A percentile compares a stretch with the other conserved stretches of the same genome.
Conservation (phyloP, 306 rosid species). For the Citrullus colocynthis region DNA sequence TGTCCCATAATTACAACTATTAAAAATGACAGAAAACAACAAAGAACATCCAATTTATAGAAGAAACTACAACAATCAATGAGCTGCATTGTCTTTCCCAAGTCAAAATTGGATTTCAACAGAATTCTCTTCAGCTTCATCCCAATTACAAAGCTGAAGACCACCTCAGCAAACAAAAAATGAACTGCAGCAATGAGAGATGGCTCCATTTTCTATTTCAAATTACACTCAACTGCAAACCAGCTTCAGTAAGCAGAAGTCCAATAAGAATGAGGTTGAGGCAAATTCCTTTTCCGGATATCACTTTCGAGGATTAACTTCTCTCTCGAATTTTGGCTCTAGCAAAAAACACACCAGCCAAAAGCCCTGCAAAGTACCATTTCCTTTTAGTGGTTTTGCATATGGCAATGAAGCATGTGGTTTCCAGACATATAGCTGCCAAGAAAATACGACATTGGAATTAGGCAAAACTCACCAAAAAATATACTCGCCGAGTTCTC, state of each 20-base stretch:
- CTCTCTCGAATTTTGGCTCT: slow-evolving; percentile 84
- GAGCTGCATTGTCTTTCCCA: not conserved
- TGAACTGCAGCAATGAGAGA: not conserved
- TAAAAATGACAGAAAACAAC: not conserved
- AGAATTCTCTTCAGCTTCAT: not conserved
- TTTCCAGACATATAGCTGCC: not conserved
- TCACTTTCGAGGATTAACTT: slow-evolving; percentile 29
- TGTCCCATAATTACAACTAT: not conserved
- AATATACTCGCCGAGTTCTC: slow-evolving; percentile 86
- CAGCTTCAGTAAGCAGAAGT: not conserved
- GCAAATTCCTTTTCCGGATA: not conserved
- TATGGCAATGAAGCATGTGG: slow-evolving; percentile 5
- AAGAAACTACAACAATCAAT: not conserved
- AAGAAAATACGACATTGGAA: not conserved
- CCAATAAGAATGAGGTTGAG: not conserved
- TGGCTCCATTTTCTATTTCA: not conserved
- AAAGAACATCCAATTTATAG: not conserved
- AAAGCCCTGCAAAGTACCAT: slow-evolving; percentile 51
- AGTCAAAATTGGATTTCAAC: slow-evolving; percentile 5
- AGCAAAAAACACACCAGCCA: slow-evolving; percentile 92
- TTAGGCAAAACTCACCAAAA: slow-evolving; percentile 46
- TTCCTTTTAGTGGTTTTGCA: not conserved
- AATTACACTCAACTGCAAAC: not conserved
- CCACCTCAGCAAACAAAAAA: not conserved
- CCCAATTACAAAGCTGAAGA: slow-evolving; percentile 8